Percentiles rank a stretch among this genome's conserved stretches.
Conservation (phyloP, 2,329 filamentous ascomycete species). For the Gnomoniopsis smithogilvyi region DNA sequence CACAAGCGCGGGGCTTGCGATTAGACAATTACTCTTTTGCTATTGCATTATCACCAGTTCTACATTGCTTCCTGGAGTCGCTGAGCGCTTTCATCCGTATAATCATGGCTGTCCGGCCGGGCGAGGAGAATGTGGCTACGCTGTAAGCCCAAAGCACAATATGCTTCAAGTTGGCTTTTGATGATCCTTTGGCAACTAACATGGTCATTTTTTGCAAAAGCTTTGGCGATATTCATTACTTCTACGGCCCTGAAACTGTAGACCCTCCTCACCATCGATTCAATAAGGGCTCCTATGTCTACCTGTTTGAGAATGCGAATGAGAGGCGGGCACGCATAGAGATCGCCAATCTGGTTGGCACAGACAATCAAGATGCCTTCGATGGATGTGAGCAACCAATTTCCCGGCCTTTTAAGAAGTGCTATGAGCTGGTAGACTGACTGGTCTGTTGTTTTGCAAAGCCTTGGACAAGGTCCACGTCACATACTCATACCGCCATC, state of each 20-base stretch:
- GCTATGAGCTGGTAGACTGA: conserved; percentile 18
- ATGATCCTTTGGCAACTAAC: conserved; percentile 21
- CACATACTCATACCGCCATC: conserved; percentile 71
- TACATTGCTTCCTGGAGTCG: neutral
- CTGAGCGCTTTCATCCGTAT: neutral
- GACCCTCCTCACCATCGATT: conserved; percentile 77
- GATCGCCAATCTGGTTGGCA: conserved; percentile 71
- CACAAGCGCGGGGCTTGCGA: too few species aligned
- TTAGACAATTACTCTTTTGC: too few species aligned
- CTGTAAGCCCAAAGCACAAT: conserved; percentile 32
- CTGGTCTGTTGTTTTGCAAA: conserved; percentile 28
- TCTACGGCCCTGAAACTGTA: conserved; percentile 64
- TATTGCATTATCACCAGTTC: neutral
- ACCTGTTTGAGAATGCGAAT: conserved; percentile 71
- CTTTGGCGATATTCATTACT: conserved; percentile 78
- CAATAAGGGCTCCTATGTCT: conserved; percentile 76
- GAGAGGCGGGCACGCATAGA: conserved; percentile 69
- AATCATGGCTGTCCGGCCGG: conserved; percentile 40
- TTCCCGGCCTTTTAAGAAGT: neutral
- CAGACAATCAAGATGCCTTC: conserved; percentile 75
- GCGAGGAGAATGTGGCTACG: conserved; percentile 45
- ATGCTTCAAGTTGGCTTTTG: neutral
- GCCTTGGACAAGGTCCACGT: conserved; percentile 64
- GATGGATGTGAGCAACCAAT: conserved; percentile 60
- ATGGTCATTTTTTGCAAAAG: conserved; percentile 37